Conservation (phyloP, 192 early-diverging fungal species). For the Mortierella antarctica region DNA sequence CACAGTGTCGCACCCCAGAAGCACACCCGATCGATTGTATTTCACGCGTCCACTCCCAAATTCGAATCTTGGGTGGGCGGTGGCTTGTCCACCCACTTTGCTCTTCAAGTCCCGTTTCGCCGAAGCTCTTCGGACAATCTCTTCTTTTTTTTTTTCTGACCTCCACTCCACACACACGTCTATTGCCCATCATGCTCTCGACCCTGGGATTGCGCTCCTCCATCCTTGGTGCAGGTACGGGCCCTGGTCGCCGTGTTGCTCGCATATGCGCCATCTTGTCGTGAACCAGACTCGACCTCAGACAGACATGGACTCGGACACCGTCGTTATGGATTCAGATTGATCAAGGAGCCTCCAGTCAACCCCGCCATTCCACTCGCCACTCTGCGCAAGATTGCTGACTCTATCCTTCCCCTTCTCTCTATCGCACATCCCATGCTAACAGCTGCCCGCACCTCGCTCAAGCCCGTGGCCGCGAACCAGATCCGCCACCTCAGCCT, state of each 20-base stretch:
- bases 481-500: conserved; percentile 51
- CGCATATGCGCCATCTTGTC: too few species aligned
- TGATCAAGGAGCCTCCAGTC: background rate
- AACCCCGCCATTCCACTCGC: background rate
- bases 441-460: conserved; percentile 31
- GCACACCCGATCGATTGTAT: too few species aligned
- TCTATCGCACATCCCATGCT: background rate
- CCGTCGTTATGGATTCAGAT: background rate
- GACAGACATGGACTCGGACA: background rate
- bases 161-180: conserved; percentile 4
- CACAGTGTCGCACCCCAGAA: too few species aligned
- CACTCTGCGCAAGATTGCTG: background rate
- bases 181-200: conserved; percentile 39
- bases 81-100: background rate
- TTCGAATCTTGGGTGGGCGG: too few species aligned
- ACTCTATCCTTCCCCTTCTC: background rate
- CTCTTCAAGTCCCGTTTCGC: too few species aligned
- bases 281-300: too few species aligned
- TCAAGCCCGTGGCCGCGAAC: conserved; percentile 36
- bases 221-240: conserved; percentile 33
- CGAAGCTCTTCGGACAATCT: background rate
- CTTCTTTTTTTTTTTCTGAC: background rate
- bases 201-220: conserved; percentile 49
- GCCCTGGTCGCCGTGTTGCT: background rate
- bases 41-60: too few species aligned